Evolutionary conservation across 257 asterid species (phyloP).

Genomic region (Jaltomata sinuosa): DNA sequence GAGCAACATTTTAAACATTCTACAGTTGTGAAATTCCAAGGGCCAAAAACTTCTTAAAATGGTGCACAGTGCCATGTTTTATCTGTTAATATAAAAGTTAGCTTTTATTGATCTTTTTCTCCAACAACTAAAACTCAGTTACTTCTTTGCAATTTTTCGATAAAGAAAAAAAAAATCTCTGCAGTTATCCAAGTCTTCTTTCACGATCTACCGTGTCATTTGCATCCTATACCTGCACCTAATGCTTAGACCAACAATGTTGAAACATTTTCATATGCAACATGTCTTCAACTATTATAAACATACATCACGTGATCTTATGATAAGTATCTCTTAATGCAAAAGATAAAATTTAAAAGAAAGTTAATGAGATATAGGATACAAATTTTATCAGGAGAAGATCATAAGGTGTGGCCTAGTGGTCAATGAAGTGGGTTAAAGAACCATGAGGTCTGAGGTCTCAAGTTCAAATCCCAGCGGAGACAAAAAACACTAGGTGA

Average conservation of each 20-base stretch:
- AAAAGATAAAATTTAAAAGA: background rate
- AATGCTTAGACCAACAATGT: background rate
- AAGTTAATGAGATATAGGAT: background rate
- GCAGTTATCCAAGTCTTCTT: background rate
- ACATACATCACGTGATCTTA: background rate
- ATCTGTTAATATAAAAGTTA: background rate
- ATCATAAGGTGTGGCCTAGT: too few relatives aligned
- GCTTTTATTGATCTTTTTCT: background rate
- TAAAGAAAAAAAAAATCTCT: background rate
- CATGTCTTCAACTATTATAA: background rate
- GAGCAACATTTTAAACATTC: background rate
- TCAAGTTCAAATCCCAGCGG: too few relatives aligned
- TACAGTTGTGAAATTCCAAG: background rate
- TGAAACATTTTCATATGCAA: background rate
- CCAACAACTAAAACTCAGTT: background rate
- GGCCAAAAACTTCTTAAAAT: background rate
- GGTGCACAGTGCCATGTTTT: background rate
- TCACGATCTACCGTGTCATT: background rate
- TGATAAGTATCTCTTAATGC: background rate
- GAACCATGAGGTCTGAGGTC: too few relatives aligned
- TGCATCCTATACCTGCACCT: background rate
- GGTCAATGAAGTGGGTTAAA: too few relatives aligned
- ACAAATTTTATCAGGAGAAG: background rate
- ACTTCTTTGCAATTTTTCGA: background rate
- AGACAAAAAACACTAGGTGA: too few relatives aligned